Conservation (phyloP, 257 asterid genomes). For the Paulownia fortunei region DNA sequence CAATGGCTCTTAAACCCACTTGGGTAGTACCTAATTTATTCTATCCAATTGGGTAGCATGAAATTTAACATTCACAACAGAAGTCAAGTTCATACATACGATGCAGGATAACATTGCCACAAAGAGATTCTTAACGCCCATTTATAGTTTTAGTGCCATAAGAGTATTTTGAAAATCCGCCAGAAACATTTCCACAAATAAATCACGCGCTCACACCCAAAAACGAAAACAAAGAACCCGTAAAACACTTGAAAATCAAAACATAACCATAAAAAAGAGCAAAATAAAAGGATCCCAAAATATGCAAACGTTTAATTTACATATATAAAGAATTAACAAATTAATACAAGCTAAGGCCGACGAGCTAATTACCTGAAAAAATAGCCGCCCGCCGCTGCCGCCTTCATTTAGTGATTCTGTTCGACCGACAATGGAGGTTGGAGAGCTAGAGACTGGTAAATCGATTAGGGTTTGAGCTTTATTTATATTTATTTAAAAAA, state of each 20-base stretch:
- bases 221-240: not conserved
- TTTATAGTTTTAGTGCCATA: not conserved
- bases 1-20: not conserved
- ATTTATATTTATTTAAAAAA: too few species aligned
- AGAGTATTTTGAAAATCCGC: not conserved
- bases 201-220: not conserved
- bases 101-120: not conserved
- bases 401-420: not conserved
- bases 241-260: not conserved
- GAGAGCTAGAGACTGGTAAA: not conserved
- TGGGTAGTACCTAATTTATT: not conserved
- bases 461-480: not conserved
- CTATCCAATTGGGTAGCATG: not conserved
- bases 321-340: not conserved
- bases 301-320: too few species aligned
- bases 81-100: not conserved
- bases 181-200: not conserved
- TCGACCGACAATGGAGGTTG: not conserved
- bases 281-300: not conserved
- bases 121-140: not conserved
- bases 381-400: not conserved
- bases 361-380: not conserved
- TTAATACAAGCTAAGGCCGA: not conserved
- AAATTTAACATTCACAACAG: not conserved
- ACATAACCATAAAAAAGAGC: not conserved